Conservation (phyloP, 208 protist genomes). For the Naegleria gruberi region DNA sequence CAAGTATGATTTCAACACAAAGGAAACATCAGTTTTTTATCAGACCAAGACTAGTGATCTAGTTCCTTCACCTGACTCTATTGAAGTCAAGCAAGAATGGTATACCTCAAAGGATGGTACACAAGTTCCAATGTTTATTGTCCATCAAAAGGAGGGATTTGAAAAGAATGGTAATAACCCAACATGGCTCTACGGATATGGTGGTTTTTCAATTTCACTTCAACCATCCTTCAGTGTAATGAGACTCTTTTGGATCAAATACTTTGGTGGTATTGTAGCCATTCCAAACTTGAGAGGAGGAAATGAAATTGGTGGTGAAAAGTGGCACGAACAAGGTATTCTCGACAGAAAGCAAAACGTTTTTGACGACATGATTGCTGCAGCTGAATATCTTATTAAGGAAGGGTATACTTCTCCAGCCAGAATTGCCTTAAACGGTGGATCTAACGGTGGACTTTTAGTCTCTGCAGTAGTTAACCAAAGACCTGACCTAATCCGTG, state of each 20-base stretch:
- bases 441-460: constrained; percentile 86
- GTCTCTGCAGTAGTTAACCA: constrained; percentile 75
- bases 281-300: constrained; percentile 87
- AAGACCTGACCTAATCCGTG: constrained; percentile 65
- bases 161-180: constrained; percentile 52
- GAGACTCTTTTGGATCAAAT: constrained; percentile 61
- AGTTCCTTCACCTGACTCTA: constrained; percentile 24
- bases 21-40: neutral
- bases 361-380: constrained; percentile 49
- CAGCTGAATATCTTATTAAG: constrained; percentile 35
- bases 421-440: constrained; percentile 77
- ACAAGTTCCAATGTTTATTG: constrained; percentile 83
- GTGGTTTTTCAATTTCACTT: constrained; percentile 80
- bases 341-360: constrained; percentile 41
- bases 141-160: constrained; percentile 57
- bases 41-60: neutral
- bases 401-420: constrained; percentile 56
- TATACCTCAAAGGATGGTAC: constrained; percentile 77
- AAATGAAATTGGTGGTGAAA: constrained; percentile 75
- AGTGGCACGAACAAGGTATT: constrained; percentile 75
- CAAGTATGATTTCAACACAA: constrained; percentile 54
- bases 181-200: constrained; percentile 81
- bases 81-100: constrained; percentile 72
- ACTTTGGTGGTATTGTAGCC: constrained; percentile 67
- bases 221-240: constrained; percentile 55